Conservation (phyloP, 331 rosid species). For the Saraca asoca region DNA sequence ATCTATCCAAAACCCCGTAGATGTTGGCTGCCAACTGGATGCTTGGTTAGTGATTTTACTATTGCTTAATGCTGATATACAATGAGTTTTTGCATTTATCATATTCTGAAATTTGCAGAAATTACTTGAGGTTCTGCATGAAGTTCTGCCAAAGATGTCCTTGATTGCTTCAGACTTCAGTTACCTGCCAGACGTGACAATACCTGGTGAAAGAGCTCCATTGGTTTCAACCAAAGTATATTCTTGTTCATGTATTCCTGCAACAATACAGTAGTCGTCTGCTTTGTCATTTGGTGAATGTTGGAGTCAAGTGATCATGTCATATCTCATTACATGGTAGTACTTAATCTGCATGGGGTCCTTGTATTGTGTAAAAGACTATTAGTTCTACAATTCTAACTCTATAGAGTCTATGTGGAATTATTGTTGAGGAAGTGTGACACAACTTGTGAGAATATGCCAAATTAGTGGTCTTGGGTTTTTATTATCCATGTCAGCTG, state of each 20-base stretch:
- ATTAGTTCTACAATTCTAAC: constrained; percentile 10
- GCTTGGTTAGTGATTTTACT: constrained; percentile 66
- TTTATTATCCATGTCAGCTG: constrained; percentile 6
- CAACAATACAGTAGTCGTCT: constrained; percentile 10
- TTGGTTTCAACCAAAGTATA: constrained; percentile 91
- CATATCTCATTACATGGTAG: not conserved
- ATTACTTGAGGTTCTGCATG: constrained; percentile 80
- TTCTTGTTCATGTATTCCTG: constrained; percentile 28
- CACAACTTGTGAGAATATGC: constrained; percentile 18
- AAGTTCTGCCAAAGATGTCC: constrained; percentile 92
- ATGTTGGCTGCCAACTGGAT: constrained; percentile 97
- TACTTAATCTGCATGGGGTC: not conserved
- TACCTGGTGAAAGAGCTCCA: constrained; percentile 96
- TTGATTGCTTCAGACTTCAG: constrained; percentile 92
- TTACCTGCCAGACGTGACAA: constrained; percentile 81
- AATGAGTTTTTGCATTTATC: constrained; percentile 31
- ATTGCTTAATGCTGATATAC: constrained; percentile 19
- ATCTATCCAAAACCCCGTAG: constrained; percentile 77
- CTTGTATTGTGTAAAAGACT: constrained; percentile 19
- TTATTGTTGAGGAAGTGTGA: not conserved
- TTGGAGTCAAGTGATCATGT: constrained; percentile 13
- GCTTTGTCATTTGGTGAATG: constrained; percentile 28
- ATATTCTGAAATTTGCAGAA: constrained; percentile 52
- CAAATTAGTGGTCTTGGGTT: not conserved
- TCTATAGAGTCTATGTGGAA: not conserved